Base-by-base conservation (phyloP, 129 eudicot genomes). In the Artemisia argyi region DNA sequence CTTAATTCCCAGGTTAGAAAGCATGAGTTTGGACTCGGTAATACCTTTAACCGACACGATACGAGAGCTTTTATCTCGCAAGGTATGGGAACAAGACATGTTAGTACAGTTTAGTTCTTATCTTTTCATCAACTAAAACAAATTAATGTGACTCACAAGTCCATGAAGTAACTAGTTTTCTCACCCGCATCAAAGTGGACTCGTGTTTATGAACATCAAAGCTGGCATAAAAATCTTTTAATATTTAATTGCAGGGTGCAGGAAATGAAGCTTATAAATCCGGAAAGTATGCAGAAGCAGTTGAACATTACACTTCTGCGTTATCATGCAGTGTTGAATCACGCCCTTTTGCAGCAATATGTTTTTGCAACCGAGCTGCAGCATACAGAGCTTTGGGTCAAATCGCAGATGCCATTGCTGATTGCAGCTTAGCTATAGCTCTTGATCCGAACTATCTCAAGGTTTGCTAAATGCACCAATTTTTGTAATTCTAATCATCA, bases 281-380 rank as follows among this genome's bases (percentile, higher is more conserved):
- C 17, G 89, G 95, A 64, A 87, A 76, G 79, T 83, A 89, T 73
- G 76, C 85, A 47, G 98, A 93, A 73, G 97, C 96, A 63, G 84
- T 89, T 79, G 95, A 87, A 72, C 85, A 84, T 62, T 93, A 93
- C 72, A 89, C 87, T 71, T 80, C 85, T 53, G 96, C 97, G 61
- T 69, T 93, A 72, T 78, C 92, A 61, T 87, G 92, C 72, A 90
- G 83, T 62, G 86, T 87, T 55, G 98, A 93, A 81, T 90, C 98
- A 55, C 96, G 88, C 39, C 97, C 98, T 52, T 93, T 85, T 75
- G 85, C 96, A 66, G 97, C 98, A 4, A 74, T 93, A 63, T 93
- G 98, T 71, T 93, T 90, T 44, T 86, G 97, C 74, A 93, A 93
- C 66, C 96, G 98, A 54, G 98, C 98, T 58, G 97, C 98, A 54